Evolutionary conservation across 306 rosid species (phyloP), one percentile per base, ranked within the genome.

Genomic region (Sindora glabra): DNA sequence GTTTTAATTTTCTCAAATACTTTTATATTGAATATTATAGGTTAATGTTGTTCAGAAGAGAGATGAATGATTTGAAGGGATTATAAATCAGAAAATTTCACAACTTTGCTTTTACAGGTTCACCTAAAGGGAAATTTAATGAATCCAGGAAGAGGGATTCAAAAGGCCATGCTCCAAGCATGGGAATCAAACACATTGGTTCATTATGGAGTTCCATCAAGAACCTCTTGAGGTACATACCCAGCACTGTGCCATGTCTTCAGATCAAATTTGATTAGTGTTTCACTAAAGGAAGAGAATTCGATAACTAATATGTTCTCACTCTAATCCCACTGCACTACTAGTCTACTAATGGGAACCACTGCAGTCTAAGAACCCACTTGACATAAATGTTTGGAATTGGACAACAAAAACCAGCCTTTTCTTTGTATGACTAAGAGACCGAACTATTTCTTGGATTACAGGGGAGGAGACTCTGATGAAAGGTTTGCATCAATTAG

Each of bases 401-500:
- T 30, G 48, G 25, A 34, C 65, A 22, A 14, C 18, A 6, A 23
- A 26, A 65, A 17, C 18, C 15, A 40, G 6, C 14, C 33, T 37
- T 62, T 48, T 0, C 3, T 4, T 39, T 10, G 8, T 12, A 3
- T 32, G 38, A 26, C 29, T n/a, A 8, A 67, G n/a, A 15, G 24
- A 41, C 15, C 56, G 37, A 59, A 54, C 34, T 50, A 33, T 74
- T 62, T 71, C 23, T 24, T 49, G 13, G 50, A 74, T 57, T 10
- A 18, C 94, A 88, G 98, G 73, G 49, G 62, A 57, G 69, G 81
- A 49, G 67, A 73, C 25, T 80, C 96, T 17, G 56, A 74, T 15
- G 82, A 83, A 47, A 70, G 77, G 45, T 92, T 86, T 64, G 88
- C 96, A 32, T 77, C 95, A 2, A 64, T 86, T 33, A 71, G 86